Conservation (phyloP, 1,284 basidiomycete species). For the Apiotrichum porosum region DNA sequence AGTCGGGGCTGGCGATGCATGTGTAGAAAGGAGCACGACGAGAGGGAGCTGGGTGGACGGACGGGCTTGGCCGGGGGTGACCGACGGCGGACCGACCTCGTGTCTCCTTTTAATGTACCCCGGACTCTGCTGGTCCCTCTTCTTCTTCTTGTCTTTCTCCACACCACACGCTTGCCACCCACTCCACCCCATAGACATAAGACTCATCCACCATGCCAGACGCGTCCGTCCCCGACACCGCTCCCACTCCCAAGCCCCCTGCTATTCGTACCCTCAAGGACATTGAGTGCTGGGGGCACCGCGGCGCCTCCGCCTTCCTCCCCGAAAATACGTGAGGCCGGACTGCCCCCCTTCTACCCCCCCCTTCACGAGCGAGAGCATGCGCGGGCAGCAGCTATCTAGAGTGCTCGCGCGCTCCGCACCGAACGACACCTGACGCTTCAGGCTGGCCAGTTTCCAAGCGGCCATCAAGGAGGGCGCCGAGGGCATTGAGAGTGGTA, state of each 20-base stretch:
- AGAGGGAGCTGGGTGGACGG: no score
- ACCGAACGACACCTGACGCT: not conserved
- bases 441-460: slow-evolving; percentile 83
- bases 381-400: no score
- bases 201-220: not conserved
- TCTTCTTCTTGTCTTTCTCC: not conserved
- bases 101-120: no score
- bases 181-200: not conserved
- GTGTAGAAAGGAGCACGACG: no score
- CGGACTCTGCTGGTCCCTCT: not conserved
- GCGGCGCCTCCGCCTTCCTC: slow-evolving; percentile 65
- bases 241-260: not conserved
- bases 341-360: not conserved
- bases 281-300: slow-evolving; percentile 85
- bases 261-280: slow-evolving; percentile 27
- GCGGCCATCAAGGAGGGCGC: slow-evolving; percentile 87
- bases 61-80: no score
- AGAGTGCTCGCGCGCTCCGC: not conserved
- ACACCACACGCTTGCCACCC: not conserved
- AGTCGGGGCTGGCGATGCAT: no score
- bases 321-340: slow-evolving; percentile 47
- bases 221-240: not conserved
- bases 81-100: no score
- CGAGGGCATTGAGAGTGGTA: slow-evolving; percentile 81
- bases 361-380: no score